Evolutionary conservation across 1,284 basidiomycete species (phyloP).

Genomic region (Gymnopus androsaceus): DNA sequence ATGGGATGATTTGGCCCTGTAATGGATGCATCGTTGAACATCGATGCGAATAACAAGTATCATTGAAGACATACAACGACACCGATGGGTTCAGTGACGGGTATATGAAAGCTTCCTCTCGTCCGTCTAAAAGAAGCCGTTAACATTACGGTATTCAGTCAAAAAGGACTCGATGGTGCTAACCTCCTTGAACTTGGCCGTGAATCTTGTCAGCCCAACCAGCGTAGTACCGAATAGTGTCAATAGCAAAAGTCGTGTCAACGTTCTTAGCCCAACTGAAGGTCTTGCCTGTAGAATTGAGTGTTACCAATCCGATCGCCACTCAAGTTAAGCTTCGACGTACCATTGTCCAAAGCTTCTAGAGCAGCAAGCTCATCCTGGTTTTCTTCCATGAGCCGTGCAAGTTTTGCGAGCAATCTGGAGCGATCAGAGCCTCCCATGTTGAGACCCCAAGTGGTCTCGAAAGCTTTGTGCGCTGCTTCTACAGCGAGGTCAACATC

Average conservation of each 20-base stretch:
- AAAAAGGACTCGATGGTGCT: constrained; percentile 12
- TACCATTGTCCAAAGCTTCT: constrained; percentile 68
- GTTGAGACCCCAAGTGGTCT: constrained; percentile 68
- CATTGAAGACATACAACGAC: too few species aligned
- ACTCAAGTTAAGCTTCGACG: constrained; percentile 5
- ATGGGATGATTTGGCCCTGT: constrained; percentile 82
- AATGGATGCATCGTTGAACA: constrained; percentile 28
- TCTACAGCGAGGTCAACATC: constrained; percentile 76
- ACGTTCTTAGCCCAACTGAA: constrained; percentile 51
- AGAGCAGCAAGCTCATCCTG: constrained; percentile 70
- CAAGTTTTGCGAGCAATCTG: constrained; percentile 64
- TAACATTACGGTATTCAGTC: constrained; percentile 17
- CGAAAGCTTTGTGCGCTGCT: constrained; percentile 70
- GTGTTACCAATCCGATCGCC: neutral
- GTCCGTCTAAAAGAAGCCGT: constrained; percentile 45
- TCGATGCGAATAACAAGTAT: too few species aligned
- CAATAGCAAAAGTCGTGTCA: constrained; percentile 54
- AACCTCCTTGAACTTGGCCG: constrained; percentile 61
- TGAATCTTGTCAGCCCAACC: constrained; percentile 67
- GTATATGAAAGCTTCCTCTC: constrained; percentile 79
- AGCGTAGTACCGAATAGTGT: constrained; percentile 46
- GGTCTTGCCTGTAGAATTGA: constrained; percentile 42
- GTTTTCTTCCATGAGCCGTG: constrained; percentile 73
- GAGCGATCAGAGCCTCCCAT: constrained; percentile 62
- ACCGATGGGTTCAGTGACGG: constrained; percentile 89